Evolutionary conservation across 805 yeast genomes (phyloP), one percentile per base, ranked within the genome.

Genomic region (Saccharomycopsis guyanensis): DNA sequence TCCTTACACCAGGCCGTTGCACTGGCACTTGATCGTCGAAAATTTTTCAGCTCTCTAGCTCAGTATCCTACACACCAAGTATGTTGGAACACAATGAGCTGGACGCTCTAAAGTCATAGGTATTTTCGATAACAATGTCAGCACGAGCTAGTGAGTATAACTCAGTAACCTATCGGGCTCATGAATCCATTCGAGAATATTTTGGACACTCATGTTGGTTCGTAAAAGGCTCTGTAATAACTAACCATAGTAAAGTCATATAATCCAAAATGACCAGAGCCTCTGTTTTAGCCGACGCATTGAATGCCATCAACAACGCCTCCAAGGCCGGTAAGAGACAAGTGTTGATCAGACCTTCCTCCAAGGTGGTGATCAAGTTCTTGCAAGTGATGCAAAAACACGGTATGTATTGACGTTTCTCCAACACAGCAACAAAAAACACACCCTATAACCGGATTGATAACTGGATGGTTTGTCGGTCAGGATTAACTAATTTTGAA

Each of bases 311-410:
- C 75, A 86, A 88, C 91, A 88, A 89, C 74, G 97, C 97, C 75
- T 96, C 89, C 78, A 89, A 88, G 78, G 82, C 96, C 75, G 97
- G 97, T 73, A 89, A 89, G 81, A 86, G 97, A 78, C 97, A 88
- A 78, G 97, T 88, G 65, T 75, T 88, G 70, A 83, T 88, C 75
- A 85, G 96, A 81, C 97, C 97, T 59, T 86, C 96, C 46, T 89
- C 96, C 68, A 88, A 88, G 84, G 97, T 88, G 65, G 88, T 88
- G 76, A 80, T 88, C 83, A 89, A 87, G 76, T 89, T 87, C 76
- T 78, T 88, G 72, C 78, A 86, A 67, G 97, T 88, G 63, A 87
- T 88, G 85, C 97, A 88, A 79, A 86, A 79, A 76, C 97, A 88
- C 72, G 96, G 51, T 47, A 40, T 25, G 51, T 47, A 25, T 13